Base-by-base conservation (phyloP, 2,329 filamentous ascomycete species). In the Sporothrix globosa region DNA sequence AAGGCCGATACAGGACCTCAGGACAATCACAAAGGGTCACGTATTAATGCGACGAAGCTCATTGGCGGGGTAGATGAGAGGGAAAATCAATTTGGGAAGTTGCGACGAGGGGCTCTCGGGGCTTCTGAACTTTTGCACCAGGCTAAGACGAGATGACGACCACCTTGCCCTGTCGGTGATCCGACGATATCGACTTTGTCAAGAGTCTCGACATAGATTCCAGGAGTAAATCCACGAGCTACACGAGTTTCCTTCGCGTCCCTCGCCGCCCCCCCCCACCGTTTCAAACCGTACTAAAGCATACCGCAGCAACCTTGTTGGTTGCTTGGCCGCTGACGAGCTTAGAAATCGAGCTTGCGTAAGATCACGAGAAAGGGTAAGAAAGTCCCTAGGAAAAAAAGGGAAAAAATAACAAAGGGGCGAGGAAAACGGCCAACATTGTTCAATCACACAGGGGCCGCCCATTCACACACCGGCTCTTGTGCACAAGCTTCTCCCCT, bases 131-230 rank as follows among this genome's bases (percentile, higher is more conserved):
- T 27, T 58, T 58, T 30, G 54, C 54, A 53, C 52, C 41, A 60
- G 56, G 21, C 56, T 34, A 60, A 41, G 56, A 44, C 56, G 56
- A 30, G 56, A 60, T 60, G 56, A 60, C 56, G 56, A 60, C 56
- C 53, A 13, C 53, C 7, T 24, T 34, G 24, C n/a, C 24, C 53
- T 14, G 24, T 56, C 27, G 3, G 27, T 30, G 27, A 30, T 3
- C 27, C 27, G 27, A 30, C 27, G 27, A 30, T 3, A 30, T 30
- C 27, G 27, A 30, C 27, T 2, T 0, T 30, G 27, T 4, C 27
- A 3, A 30, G 3, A 0, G 27, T 30, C 3, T 30, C 27, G 27
- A 30, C 27, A 30, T 30, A 30, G 27, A 30, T 30, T 3, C 27
- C 27, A 30, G 27, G 27, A 30, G 27, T 30, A 30, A 30, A 30